phyloP scores from a whole-genome alignment of 176 grass and related monocot genomes.

The Oryza coarctata region DNA sequence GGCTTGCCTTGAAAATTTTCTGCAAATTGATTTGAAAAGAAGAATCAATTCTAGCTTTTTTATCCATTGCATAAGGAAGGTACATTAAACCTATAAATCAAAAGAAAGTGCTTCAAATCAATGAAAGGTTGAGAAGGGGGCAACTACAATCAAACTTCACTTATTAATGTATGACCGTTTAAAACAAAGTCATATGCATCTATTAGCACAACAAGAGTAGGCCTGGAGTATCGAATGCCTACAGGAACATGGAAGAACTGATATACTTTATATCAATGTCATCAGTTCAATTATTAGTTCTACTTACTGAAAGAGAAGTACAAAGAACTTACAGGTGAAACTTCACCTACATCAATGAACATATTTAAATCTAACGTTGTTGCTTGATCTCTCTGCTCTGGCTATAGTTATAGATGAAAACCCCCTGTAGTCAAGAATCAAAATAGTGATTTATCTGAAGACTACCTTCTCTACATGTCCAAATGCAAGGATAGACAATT shows the following conservation, averaged over 20 bases:
- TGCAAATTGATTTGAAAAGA: constrained; percentile 39
- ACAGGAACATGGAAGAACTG: constrained; percentile 1
- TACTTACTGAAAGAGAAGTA: background rate
- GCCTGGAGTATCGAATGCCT: background rate
- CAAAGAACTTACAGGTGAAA: background rate
- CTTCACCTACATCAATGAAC: background rate
- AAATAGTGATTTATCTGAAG: constrained; percentile 13
- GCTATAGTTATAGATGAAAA: constrained; percentile 2
- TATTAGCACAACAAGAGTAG: background rate
- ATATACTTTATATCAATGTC: background rate
- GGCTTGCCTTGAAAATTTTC: constrained; percentile 82
- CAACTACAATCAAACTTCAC: background rate
- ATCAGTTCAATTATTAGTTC: background rate
- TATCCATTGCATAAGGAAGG: background rate
- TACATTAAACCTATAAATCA: constrained; percentile 14
- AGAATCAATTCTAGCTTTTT: constrained; percentile 3
- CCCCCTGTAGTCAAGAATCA: background rate
- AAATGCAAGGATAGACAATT: constrained; percentile 3
- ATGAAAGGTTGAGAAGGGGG: background rate
- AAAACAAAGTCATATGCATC: constrained; percentile 14
- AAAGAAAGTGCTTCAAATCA: constrained; percentile 12
- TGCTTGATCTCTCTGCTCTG: background rate
- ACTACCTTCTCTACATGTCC: background rate
- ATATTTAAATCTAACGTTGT: constrained; percentile 5
- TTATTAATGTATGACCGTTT: background rate